These are phyloP conservation scores for Kodamaea derodonti DNA, from an alignment of 1,139 yeast genomes.

Conservation along the genomic window DNA sequence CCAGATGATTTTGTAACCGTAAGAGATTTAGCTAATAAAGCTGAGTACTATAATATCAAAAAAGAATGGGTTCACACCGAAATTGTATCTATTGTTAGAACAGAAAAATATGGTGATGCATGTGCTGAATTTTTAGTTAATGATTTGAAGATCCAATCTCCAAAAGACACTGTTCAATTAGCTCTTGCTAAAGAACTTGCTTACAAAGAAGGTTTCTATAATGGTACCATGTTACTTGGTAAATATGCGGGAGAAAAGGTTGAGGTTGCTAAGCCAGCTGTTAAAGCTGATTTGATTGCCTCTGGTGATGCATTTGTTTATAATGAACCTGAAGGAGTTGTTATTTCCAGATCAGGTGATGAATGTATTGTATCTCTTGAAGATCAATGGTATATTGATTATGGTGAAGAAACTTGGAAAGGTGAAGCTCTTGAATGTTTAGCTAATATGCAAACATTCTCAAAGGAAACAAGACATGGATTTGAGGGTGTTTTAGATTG, in stretches of 20 bases:
- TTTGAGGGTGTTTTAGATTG: constrained; percentile 94
- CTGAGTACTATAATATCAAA: constrained; percentile 84
- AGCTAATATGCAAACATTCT: constrained; percentile 70
- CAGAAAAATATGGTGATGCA: constrained; percentile 83
- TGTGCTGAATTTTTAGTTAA: constrained; percentile 86
- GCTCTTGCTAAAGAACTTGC: constrained; percentile 93
- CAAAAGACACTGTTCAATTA: constrained; percentile 83
- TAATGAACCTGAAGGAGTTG: constrained; percentile 89
- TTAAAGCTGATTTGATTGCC: constrained; percentile 75
- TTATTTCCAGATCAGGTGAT: constrained; percentile 94
- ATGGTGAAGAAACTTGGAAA: constrained; percentile 95
- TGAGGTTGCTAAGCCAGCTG: constrained; percentile 85
- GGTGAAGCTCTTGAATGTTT: constrained; percentile 81
- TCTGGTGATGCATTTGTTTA: constrained; percentile 81
- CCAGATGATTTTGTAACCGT: constrained; percentile 95
- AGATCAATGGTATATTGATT: constrained; percentile 98
- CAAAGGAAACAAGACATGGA: constrained; percentile 83
- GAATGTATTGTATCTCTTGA: constrained; percentile 95
- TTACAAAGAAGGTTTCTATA: constrained; percentile 94
- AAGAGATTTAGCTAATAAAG: constrained; percentile 78
- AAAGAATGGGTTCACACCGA: constrained; percentile 84
- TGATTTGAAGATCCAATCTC: constrained; percentile 87
- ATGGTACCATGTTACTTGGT: constrained; percentile 79
- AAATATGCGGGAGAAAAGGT: constrained; percentile 85
- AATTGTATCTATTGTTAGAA: constrained; percentile 67